Evolutionary conservation across 176 grass and related monocot species (phyloP).

Genomic region (Alloteropsis semialata): DNA sequence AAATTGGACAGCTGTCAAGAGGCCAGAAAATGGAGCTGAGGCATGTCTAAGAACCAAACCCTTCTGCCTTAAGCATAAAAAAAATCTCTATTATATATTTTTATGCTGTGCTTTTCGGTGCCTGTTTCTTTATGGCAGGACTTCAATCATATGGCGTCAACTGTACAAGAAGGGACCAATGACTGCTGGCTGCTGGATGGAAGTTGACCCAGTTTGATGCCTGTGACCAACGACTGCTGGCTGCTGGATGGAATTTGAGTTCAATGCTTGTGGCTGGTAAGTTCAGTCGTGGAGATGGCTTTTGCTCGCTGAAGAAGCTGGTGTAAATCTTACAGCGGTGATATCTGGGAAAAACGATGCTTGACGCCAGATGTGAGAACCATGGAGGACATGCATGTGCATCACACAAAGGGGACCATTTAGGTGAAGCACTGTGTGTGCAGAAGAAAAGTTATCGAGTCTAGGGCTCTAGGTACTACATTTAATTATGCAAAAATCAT

Average conservation of each 20-base stretch:
- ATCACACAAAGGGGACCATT: not conserved
- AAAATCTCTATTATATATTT: constrained; percentile 43
- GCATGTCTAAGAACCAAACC: constrained; percentile 41
- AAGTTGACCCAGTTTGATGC: not conserved
- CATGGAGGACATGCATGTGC: not conserved
- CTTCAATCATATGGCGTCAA: constrained; percentile 30
- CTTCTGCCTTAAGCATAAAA: constrained; percentile 7
- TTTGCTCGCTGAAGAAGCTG: constrained; percentile 4
- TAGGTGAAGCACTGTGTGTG: not conserved
- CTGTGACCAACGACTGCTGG: not conserved
- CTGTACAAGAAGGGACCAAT: not conserved
- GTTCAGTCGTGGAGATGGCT: constrained; percentile 1
- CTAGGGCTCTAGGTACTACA: not conserved
- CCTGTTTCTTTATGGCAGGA: constrained; percentile 39
- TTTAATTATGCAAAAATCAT: not conserved
- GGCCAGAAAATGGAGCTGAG: constrained; percentile 36
- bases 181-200: not conserved
- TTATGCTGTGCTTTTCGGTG: constrained; percentile 35
- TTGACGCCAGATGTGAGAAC: not conserved
- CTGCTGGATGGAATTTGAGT: not conserved
- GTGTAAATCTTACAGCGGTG: not conserved
- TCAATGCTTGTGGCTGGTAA: constrained; percentile 16
- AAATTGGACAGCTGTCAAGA: constrained; percentile 25
- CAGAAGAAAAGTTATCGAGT: not conserved
- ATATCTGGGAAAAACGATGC: not conserved